These are phyloP conservation scores for Cytospora schulzeri DNA, from an alignment of 2,329 filamentous ascomycete species.

Conservation along the genomic window DNA sequence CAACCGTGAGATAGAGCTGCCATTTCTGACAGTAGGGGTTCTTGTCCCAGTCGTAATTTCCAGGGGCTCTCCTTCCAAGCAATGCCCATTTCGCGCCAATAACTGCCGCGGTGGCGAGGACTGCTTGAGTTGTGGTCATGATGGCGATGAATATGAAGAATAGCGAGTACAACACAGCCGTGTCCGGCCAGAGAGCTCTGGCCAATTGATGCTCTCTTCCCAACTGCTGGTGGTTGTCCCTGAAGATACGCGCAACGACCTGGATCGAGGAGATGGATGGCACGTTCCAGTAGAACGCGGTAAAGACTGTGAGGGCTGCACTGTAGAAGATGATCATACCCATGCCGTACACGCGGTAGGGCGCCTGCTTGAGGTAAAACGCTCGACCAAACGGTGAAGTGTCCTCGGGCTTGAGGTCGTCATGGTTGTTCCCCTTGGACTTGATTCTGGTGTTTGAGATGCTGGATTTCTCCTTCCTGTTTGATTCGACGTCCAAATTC, in stretches of 20 bases:
- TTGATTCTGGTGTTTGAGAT: not conserved
- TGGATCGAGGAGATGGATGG: constrained; percentile 51
- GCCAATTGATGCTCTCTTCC: constrained; percentile 31
- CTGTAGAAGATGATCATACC: constrained; percentile 54
- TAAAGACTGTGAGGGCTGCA: constrained; percentile 47
- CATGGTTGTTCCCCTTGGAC: constrained; percentile 11
- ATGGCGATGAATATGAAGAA: constrained; percentile 44
- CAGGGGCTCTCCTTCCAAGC: constrained; percentile 51
- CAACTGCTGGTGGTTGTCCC: constrained; percentile 33
- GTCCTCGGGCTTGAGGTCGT: constrained; percentile 23
- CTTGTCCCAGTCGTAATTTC: constrained; percentile 61
- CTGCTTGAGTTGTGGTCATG: constrained; percentile 46
- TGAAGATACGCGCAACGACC: constrained; percentile 40
- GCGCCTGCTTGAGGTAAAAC: constrained; percentile 53
- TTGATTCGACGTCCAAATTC: not conserved
- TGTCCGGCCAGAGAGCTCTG: constrained; percentile 35
- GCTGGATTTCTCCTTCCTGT: not conserved
- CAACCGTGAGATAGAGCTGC: constrained; percentile 56
- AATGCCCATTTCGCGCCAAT: constrained; percentile 55
- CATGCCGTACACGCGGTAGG: constrained; percentile 52
- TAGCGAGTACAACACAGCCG: constrained; percentile 44
- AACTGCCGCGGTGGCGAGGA: constrained; percentile 46
- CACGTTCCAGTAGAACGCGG: constrained; percentile 54
- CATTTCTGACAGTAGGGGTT: constrained; percentile 59
- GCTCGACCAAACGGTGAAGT: constrained; percentile 56